Base-by-base conservation (phyloP, 1,284 basidiomycete genomes). In the Cutaneotrichosporon sp. region DNA sequence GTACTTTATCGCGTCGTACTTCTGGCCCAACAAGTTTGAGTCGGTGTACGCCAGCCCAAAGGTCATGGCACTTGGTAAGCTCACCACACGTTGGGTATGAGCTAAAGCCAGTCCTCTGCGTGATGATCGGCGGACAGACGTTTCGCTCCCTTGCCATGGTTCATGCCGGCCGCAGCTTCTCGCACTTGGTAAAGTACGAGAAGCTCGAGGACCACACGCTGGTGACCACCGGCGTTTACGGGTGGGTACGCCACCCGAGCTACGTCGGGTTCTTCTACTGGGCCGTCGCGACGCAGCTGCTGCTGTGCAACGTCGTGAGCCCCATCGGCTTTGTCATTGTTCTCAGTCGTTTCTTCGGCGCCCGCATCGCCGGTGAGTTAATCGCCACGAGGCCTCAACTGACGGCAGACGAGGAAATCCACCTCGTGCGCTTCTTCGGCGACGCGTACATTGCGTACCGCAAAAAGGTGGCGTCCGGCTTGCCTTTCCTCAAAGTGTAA, bases 191-290 rank as follows among this genome's bases (percentile, higher is more conserved):
- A 51, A 88, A 87, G 12, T 55, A 53, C 20, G 60, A 78, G 34
- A 96, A 92, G 70, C 79, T 81, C 35, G 78, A 82, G 17, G 78
- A 79, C 17, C 92, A 97, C 74, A 75, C 73, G n/a, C 80, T 97
- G 8, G 88, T 97, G 21, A 91, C 87, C 1, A 79, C 83, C 56
- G 92, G 92, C 15, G 80, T 97, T 51, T 96, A 96, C 62, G 9
- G 90, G 21, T 90, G 84, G 81, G 87, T 85, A 54, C 84, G 96
- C 4, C 96, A 99, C 72, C 96, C 96, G 9, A 96, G 92, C 0
- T 99, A 99, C 65, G 83, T 89, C 0, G 96, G 94, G 3, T 99
- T 98, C 79, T 96, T 88, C 75, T 97, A 94, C 74, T 98, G 94
- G 94, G 93, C 92, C 0, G 66, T 98, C 30, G 90, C 90, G 1